Evolutionary conservation across 495 filamentous ascomycete species (phyloP).

Genomic region (Daldinia decipiens): DNA sequence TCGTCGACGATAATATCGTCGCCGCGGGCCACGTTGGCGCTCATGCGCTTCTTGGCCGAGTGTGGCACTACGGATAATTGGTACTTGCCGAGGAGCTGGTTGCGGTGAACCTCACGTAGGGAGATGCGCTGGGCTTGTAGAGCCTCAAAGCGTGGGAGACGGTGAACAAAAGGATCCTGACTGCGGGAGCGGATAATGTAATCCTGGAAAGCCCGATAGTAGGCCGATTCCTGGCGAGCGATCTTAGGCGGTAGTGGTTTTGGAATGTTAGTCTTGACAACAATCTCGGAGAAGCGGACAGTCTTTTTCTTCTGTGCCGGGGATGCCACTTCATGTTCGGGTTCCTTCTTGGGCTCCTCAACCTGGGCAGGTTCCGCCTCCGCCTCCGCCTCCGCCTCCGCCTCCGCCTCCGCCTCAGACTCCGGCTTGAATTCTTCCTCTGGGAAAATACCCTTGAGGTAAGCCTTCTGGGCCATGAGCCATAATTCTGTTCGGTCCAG

Average conservation of each 20-base stretch:
- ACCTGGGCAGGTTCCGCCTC: constrained; percentile 33
- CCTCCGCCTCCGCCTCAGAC: constrained; percentile 45
- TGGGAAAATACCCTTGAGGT: constrained; percentile 70
- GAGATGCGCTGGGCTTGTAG: constrained; percentile 82
- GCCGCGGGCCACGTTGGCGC: constrained; percentile 66
- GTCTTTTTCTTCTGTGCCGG: constrained; percentile 69
- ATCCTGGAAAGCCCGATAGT: constrained; percentile 88
- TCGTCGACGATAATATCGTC: constrained; percentile 64
- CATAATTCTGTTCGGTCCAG: constrained; percentile 83
- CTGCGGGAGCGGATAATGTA: constrained; percentile 66
- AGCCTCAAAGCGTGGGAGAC: constrained; percentile 86
- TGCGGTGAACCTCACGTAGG: constrained; percentile 69
- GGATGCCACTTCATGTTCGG: constrained; percentile 45
- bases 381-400: constrained; percentile 47
- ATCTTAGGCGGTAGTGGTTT: constrained; percentile 58
- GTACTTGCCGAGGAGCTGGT: constrained; percentile 81
- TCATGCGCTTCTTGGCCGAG: constrained; percentile 67
- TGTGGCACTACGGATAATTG: constrained; percentile 67
- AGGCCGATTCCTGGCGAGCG: constrained; percentile 77
- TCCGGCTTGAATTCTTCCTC: constrained; percentile 59
- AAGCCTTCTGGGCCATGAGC: constrained; percentile 80
- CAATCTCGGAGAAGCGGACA: constrained; percentile 77
- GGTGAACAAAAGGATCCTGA: constrained; percentile 83
- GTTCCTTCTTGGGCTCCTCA: constrained; percentile 46
- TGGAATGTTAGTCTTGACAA: constrained; percentile 58